phyloP scores from a whole-genome alignment of 2,329 filamentous ascomycete genomes.

The Pseudocercospora vitis region DNA sequence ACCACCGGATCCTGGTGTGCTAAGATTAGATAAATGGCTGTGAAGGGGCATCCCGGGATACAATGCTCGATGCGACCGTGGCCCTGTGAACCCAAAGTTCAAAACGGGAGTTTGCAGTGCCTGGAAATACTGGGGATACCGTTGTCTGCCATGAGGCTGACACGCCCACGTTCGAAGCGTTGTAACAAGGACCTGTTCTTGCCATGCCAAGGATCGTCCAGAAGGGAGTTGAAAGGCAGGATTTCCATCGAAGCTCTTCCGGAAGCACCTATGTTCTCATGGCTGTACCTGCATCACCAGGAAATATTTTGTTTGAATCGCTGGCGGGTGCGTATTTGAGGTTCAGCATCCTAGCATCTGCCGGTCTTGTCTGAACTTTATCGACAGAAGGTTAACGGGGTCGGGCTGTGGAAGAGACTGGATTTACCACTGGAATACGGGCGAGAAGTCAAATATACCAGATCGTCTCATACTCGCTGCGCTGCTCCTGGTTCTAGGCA shows the following conservation, averaged over 20 bases:
- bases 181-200: background rate
- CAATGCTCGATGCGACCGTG: background rate
- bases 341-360: background rate
- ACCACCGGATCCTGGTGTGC: background rate
- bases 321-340: background rate
- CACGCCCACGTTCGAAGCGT: background rate
- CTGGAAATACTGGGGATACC: background rate
- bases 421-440: too few species aligned
- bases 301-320: background rate
- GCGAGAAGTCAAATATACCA: background rate
- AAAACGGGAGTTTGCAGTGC: background rate
- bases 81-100: background rate
- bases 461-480: background rate
- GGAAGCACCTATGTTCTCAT: background rate
- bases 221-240: background rate
- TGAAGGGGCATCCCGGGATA: background rate
- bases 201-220: background rate
- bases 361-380: background rate
- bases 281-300: background rate
- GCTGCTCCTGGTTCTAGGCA: background rate
- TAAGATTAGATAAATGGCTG: slow-evolving; percentile 11
- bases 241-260: background rate
- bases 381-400: background rate
- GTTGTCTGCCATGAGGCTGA: background rate
- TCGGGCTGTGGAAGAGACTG: background rate